Conservation (phyloP, 2,329 filamentous ascomycete species). For the Venturiaceae sp. region DNA sequence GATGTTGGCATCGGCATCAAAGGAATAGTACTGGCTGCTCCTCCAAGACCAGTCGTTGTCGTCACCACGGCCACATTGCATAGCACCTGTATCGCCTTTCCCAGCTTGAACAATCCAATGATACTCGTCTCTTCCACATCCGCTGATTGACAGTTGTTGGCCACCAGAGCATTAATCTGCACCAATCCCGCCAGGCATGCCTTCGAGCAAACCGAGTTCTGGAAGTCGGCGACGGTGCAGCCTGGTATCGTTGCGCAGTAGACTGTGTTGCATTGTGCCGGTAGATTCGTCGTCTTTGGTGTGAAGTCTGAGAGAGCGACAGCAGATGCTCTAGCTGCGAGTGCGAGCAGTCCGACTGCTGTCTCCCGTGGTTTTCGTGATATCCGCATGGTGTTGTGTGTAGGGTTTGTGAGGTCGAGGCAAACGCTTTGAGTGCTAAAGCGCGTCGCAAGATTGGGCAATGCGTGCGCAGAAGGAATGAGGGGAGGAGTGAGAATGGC, state of each 20-base stretch:
- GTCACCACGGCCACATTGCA: constrained; percentile 24
- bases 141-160: constrained; percentile 21
- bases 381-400: background rate
- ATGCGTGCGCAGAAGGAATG: background rate
- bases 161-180: constrained; percentile 22
- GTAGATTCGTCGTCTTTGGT: constrained; percentile 29
- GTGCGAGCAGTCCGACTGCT: constrained; percentile 16
- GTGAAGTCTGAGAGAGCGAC: constrained; percentile 36
- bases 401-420: background rate
- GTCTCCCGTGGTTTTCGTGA: constrained; percentile 4
- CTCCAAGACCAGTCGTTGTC: constrained; percentile 6
- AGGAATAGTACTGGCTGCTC: background rate
- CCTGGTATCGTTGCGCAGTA: constrained; percentile 31
- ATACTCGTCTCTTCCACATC: constrained; percentile 28
- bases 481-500: background rate
- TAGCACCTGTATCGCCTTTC: constrained; percentile 26
- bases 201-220: constrained; percentile 18
- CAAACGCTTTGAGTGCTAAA: background rate
- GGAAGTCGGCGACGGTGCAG: constrained; percentile 31
- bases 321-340: constrained; percentile 18
- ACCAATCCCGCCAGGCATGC: constrained; percentile 31
- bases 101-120: constrained; percentile 31
- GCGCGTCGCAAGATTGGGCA: background rate
- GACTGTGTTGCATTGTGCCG: constrained; percentile 25
- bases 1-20: constrained; percentile 1